Conservation (phyloP, 2,329 filamentous ascomycete species). For the Pseudocercospora fijiensis region DNA sequence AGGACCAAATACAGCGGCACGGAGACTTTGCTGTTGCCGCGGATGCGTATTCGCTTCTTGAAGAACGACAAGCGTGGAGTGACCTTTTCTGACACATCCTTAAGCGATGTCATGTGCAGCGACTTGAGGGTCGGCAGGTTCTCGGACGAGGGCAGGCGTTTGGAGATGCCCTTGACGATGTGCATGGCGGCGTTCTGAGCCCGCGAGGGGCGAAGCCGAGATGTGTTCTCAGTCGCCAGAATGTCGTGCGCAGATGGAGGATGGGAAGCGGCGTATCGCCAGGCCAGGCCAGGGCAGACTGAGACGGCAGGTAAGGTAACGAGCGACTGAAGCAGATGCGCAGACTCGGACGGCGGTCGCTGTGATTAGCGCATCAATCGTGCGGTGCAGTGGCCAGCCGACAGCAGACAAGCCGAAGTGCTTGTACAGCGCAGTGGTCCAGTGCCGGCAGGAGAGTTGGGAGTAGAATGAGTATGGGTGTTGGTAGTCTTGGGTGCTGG, state of each 20-base stretch:
- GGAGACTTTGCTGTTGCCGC: constrained; percentile 87
- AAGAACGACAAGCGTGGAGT: constrained; percentile 72
- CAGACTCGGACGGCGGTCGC: constrained; percentile 3
- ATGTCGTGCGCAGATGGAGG: constrained; percentile 4
- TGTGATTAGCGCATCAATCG: constrained; percentile 17
- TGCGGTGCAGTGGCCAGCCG: neutral
- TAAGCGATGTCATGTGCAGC: constrained; percentile 37
- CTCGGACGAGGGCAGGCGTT: constrained; percentile 48
- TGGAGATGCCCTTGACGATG: constrained; percentile 45
- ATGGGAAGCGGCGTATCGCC: neutral
- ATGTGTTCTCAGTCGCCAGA: constrained; percentile 23
- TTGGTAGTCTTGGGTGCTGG: no score
- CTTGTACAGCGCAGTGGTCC: no score
- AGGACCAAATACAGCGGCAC: constrained; percentile 90
- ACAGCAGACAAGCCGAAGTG: neutral
- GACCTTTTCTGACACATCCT: constrained; percentile 44
- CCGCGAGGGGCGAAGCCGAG: constrained; percentile 23
- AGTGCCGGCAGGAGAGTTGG: neutral
- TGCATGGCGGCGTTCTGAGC: constrained; percentile 40
- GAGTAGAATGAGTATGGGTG: neutral
- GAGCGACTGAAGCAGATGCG: constrained; percentile 21
- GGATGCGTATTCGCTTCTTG: constrained; percentile 78
- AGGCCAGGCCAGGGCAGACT: neutral
- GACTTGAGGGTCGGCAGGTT: constrained; percentile 47
- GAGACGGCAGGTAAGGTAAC: no score